phyloP scores from a whole-genome alignment of 306 rosid genomes.

The Lotus japonicus region DNA sequence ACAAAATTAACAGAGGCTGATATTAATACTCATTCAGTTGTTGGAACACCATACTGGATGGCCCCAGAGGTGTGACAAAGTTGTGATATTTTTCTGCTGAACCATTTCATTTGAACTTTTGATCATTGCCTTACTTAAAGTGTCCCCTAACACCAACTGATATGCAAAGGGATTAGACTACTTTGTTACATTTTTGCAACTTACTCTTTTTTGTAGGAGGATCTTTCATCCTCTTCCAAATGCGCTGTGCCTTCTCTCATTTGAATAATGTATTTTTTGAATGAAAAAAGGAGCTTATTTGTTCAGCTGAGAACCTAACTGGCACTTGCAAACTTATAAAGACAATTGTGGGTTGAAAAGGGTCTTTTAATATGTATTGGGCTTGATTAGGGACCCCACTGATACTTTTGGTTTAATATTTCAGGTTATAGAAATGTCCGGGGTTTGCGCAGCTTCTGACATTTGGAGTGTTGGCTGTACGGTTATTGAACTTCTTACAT shows the following conservation, averaged over 20 bases:
- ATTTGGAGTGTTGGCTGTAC: slow-evolving; percentile 99
- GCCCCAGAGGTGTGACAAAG: slow-evolving; percentile 82
- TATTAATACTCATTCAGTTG: slow-evolving; percentile 98
- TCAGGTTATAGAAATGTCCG: slow-evolving; percentile 99
- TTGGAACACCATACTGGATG: slow-evolving; percentile 99
- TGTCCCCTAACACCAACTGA: neutral
- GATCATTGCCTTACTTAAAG: neutral
- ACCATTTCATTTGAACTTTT: slow-evolving; percentile 11
- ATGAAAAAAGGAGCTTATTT: neutral
- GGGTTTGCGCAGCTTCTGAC: slow-evolving; percentile 99
- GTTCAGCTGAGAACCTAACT: slow-evolving; percentile 11
- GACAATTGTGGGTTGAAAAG: slow-evolving; percentile 2
- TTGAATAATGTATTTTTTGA: slow-evolving; percentile 9
- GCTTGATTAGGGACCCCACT: slow-evolving; percentile 8
- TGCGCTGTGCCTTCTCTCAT: slow-evolving; percentile 2
- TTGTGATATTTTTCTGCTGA: slow-evolving; percentile 9
- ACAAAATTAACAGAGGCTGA: slow-evolving; percentile 97
- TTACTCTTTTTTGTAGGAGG: neutral
- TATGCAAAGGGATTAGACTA: neutral
- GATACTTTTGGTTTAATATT: slow-evolving; percentile 29
- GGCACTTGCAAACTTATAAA: neutral
- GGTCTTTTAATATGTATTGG: slow-evolving; percentile 1
- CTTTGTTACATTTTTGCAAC: slow-evolving; percentile 2
- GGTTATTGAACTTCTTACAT: slow-evolving; percentile 95
- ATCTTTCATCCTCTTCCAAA: neutral